A percentile compares a stretch with the other conserved stretches of the same genome.
phyloP scores from a whole-genome alignment of 108 stramenopile species.

The Nitzschia palea region DNA sequence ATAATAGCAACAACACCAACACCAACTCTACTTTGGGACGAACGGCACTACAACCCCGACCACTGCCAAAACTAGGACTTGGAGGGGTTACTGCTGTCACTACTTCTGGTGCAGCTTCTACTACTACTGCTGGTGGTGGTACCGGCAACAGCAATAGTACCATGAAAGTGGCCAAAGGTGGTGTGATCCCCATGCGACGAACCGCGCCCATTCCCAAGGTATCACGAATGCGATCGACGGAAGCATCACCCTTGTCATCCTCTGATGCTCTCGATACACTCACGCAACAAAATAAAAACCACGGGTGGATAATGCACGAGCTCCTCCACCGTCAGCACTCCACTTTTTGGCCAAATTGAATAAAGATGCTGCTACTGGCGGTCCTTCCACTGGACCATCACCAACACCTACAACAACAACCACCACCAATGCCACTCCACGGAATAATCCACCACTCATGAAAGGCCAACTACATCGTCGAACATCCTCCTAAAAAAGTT shows the following conservation, averaged over 20 bases:
- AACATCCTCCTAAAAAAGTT: too few relatives aligned
- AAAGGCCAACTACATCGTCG: too few relatives aligned
- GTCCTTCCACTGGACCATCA: background rate
- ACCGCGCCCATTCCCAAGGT: background rate
- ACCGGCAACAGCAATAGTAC: too few relatives aligned
- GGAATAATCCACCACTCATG: background rate
- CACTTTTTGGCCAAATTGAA: slow-evolving; percentile 43
- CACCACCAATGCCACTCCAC: too few relatives aligned
- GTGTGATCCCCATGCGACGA: slow-evolving; percentile 5
- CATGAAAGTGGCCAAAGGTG: background rate
- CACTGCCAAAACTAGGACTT: too few relatives aligned
- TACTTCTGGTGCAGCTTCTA: too few relatives aligned
- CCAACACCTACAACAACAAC: background rate
- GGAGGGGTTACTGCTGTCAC: too few relatives aligned
- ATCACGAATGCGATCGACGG: background rate
- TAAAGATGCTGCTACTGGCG: slow-evolving; percentile 11
- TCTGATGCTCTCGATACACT: background rate
- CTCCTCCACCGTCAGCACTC: slow-evolving; percentile 35
- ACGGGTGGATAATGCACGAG: background rate
- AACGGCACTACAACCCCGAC: too few relatives aligned
- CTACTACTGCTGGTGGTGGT: too few relatives aligned
- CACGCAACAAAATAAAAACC: too few relatives aligned
- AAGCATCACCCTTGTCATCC: background rate
- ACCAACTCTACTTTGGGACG: too few relatives aligned
- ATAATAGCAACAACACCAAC: too few relatives aligned